phyloP scores from a whole-genome alignment of 1,139 yeast species.

The Yamadazyma taylorii region DNA sequence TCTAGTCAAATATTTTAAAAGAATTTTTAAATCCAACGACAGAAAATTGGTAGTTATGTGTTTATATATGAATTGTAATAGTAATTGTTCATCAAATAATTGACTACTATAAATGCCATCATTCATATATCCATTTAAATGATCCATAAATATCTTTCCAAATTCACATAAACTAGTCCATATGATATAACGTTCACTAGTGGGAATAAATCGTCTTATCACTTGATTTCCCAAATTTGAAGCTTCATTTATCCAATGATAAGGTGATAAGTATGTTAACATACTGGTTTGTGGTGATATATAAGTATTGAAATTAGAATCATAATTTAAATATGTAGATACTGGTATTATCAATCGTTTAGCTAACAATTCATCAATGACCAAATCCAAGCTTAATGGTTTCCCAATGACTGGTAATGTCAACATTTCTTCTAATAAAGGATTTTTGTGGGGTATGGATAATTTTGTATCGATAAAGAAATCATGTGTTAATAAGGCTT shows the following conservation, averaged over 20 bases:
- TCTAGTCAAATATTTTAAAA: slow-evolving; percentile 27
- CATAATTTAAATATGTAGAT: slow-evolving; percentile 17
- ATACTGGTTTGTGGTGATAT: slow-evolving; percentile 11
- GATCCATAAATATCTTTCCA: slow-evolving; percentile 14
- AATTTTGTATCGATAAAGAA: slow-evolving; percentile 18
- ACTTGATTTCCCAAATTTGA: slow-evolving; percentile 4
- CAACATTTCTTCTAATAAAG: slow-evolving; percentile 21
- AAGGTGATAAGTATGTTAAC: slow-evolving; percentile 20
- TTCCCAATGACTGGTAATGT: slow-evolving; percentile 29
- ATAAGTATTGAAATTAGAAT: slow-evolving; percentile 12
- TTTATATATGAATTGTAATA: slow-evolving; percentile 17
- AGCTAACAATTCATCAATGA: slow-evolving; percentile 28
- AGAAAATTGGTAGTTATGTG: slow-evolving; percentile 16
- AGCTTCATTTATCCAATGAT: slow-evolving; percentile 18
- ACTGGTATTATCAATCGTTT: slow-evolving; percentile 25
- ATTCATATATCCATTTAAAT: slow-evolving; percentile 9
- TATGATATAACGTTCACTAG: slow-evolving; percentile 26
- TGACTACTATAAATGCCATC: slow-evolving; percentile 21
- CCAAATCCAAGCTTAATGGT: slow-evolving; percentile 26
- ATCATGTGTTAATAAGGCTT: slow-evolving; percentile 20
- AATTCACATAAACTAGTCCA: slow-evolving; percentile 23
- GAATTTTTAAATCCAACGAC: slow-evolving; percentile 23
- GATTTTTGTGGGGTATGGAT: slow-evolving; percentile 24
- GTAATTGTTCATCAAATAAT: slow-evolving; percentile 20
- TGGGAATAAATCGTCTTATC: slow-evolving; percentile 10